Evolutionary conservation across 164 flowering plant species (phyloP), one percentile per base, ranked within the genome.

Genomic region (Berberis vulgaris): DNA sequence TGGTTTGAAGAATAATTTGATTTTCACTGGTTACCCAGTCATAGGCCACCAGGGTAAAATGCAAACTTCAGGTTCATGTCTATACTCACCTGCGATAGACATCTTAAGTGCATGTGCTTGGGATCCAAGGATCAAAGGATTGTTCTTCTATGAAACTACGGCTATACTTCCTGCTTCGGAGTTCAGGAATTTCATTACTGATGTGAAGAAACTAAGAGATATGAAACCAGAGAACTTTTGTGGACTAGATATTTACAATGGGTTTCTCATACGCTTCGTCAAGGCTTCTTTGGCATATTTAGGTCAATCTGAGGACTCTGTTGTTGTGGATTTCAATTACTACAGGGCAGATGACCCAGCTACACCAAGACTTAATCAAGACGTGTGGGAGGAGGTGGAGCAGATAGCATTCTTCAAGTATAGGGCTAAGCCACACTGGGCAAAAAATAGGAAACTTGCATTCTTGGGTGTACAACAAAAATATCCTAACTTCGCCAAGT

Each of bases 401-500:
- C 98, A 91, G 59, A 81, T 91, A 78, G 96, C 94, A 2, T 87
- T 89, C 72, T 81, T 91, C 76, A 89, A 91, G 74, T 73, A 87
- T 62, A 81, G 80, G 9, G 95, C 92, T 1, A 83, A 67, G 71
- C 98, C 96, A 26, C 96, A 91, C 63, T 91, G 96, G 96, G 98
- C 81, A 3, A 92, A 92, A 77, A 89, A 92, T 62, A 73, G 92
- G 75, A 81, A 84, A 44, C 43, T 84, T 10, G 95, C 87, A 2
- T 87, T 92, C 78, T 6, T 72, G 42, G 79, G 68, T 4, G 98
- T 86, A 67, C 73, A 73, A n/a, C 59, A 71, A 0, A 91, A 87
- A 75, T 87, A 83, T 62, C 75, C 76, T 0, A 77, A 77, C 7
- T 83, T 80, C 42, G 54, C 54, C 5, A 83, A 79, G 68, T 91